These are phyloP conservation scores for Leptomonas pyrrhocoris DNA, from an alignment of 208 protist genomes.

Conservation along the genomic window DNA sequence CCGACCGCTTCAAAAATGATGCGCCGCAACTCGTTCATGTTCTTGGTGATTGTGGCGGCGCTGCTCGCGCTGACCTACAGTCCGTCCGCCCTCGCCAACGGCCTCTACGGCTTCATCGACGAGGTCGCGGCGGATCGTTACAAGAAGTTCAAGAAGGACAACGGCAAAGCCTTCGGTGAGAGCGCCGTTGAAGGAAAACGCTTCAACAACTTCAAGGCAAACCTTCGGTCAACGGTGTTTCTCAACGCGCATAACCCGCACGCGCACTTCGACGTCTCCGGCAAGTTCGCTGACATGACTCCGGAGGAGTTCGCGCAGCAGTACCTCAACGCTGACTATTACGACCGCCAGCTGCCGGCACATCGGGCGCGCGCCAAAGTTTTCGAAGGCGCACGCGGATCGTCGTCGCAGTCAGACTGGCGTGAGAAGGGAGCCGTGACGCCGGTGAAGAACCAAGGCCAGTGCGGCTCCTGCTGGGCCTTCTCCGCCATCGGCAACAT, in stretches of 20 bases:
- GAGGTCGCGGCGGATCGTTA: slow-evolving; percentile 38
- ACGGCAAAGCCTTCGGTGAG: slow-evolving; percentile 69
- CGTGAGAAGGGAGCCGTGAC: slow-evolving; percentile 86
- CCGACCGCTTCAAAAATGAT: slow-evolving; percentile 7
- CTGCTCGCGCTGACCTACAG: slow-evolving; percentile 25
- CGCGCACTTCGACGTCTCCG: slow-evolving; percentile 49
- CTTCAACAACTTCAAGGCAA: slow-evolving; percentile 62
- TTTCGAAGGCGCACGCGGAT: slow-evolving; percentile 7
- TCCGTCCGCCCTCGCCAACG: not conserved
- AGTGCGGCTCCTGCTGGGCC: slow-evolving; percentile 97
- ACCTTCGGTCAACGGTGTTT: slow-evolving; percentile 44
- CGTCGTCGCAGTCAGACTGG: slow-evolving; percentile 71
- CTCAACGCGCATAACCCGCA: slow-evolving; percentile 61
- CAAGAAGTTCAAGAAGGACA: slow-evolving; percentile 66
- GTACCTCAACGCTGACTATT: slow-evolving; percentile 42
- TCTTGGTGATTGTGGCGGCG: slow-evolving; percentile 11
- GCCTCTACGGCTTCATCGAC: slow-evolving; percentile 4
- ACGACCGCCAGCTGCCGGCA: slow-evolving; percentile 10
- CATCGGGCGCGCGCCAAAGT: slow-evolving; percentile 14
- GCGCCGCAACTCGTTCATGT: slow-evolving; percentile 24
- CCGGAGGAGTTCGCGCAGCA: slow-evolving; percentile 48
- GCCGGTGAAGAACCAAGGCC: slow-evolving; percentile 94
- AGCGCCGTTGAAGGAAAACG: slow-evolving; percentile 55
- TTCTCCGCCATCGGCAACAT: slow-evolving; percentile 95
- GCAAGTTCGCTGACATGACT: slow-evolving; percentile 58